phyloP scores from a whole-genome alignment of 202 grass and related monocot species.

The Digitaria exilis region DNA sequence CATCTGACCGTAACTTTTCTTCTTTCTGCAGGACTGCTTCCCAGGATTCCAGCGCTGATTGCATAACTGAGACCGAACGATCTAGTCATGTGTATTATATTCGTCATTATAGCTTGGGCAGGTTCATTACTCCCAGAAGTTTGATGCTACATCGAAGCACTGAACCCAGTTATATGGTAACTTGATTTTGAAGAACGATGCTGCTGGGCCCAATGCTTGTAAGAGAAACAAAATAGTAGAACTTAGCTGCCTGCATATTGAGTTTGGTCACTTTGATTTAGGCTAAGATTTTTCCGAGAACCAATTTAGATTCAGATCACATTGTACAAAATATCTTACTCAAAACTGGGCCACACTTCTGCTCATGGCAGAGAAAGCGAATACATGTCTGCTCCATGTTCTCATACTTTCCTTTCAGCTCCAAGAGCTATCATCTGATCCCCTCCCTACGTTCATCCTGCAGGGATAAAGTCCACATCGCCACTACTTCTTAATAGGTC shows the following conservation, averaged over 20 bases:
- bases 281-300: background rate
- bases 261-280: background rate
- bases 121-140: background rate
- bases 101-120: background rate
- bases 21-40: slow-evolving; percentile 19
- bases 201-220: background rate
- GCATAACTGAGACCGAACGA: background rate
- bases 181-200: background rate
- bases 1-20: background rate
- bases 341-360: slow-evolving; percentile 21
- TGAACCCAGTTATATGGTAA: background rate
- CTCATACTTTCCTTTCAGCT: slow-evolving; percentile 31
- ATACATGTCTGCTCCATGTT: slow-evolving; percentile 30
- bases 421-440: slow-evolving; percentile 3
- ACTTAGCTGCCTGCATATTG: background rate
- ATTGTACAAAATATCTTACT: background rate
- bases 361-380: slow-evolving; percentile 2
- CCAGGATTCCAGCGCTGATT: background rate
- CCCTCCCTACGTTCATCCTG: slow-evolving; percentile 49
- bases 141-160: slow-evolving; percentile 22
- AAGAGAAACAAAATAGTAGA: background rate
- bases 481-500: slow-evolving; percentile 38
- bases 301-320: background rate
- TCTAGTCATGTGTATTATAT: background rate
- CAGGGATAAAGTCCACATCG: slow-evolving; percentile 59